phyloP scores from a whole-genome alignment of 345 rosid genomes.

The Bruguiera sexangula region DNA sequence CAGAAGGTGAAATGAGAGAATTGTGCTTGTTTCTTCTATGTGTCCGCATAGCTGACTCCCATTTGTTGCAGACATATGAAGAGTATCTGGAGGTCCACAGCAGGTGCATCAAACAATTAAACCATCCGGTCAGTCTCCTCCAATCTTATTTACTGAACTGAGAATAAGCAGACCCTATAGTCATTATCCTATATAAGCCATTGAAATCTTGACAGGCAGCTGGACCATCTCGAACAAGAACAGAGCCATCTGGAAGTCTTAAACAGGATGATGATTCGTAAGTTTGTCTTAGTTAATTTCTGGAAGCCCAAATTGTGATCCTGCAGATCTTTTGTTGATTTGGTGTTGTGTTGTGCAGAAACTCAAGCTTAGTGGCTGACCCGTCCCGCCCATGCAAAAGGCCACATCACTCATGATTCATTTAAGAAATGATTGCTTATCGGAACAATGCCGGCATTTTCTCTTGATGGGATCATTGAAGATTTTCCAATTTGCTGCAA shows the following conservation, averaged over 20 bases:
- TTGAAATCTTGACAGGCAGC: constrained; percentile 42
- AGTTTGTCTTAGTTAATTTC: constrained; percentile 18
- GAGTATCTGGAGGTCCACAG: constrained; percentile 82
- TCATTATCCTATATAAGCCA: not conserved
- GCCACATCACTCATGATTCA: constrained; percentile 15
- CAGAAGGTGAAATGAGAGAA: too few species aligned
- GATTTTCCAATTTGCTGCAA: constrained; percentile 7
- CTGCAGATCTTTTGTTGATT: constrained; percentile 7
- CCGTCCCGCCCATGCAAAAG: constrained; percentile 38
- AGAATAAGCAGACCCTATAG: too few species aligned
- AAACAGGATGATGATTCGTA: constrained; percentile 53
- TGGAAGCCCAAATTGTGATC: not conserved
- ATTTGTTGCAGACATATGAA: constrained; percentile 81
- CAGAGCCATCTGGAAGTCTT: constrained; percentile 50
- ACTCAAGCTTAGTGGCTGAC: constrained; percentile 25
- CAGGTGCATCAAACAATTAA: constrained; percentile 59
- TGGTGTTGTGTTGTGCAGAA: constrained; percentile 32
- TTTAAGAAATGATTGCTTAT: constrained; percentile 19
- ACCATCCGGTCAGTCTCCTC: constrained; percentile 59
- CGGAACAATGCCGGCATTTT: not conserved
- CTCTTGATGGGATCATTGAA: not conserved
- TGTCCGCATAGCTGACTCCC: constrained; percentile 13
- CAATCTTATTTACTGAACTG: too few species aligned
- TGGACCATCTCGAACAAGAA: constrained; percentile 36
- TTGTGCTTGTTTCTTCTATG: not conserved